Conservation (phyloP, 1,284 basidiomycete species). For the Microbotryum violaceum region DNA sequence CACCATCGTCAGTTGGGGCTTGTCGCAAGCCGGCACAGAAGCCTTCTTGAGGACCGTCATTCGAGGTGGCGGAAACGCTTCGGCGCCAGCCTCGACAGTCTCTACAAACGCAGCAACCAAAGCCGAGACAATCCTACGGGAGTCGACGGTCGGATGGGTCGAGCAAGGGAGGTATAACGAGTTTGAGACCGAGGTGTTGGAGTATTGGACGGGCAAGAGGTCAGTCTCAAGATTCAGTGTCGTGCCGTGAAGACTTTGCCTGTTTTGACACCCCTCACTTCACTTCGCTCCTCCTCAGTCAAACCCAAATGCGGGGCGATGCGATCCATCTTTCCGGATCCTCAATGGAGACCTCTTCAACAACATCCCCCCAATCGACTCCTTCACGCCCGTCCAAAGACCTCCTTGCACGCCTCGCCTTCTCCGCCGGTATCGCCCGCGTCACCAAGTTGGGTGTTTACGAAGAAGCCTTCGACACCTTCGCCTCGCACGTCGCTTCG, state of each 20-base stretch:
- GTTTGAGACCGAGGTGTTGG: constrained; percentile 33
- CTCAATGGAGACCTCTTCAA: neutral
- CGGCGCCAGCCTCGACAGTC: neutral
- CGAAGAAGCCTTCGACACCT: constrained; percentile 34
- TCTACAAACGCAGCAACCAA: neutral
- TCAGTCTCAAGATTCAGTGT: neutral
- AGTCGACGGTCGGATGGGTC: constrained; percentile 17
- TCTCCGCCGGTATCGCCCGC: constrained; percentile 32
- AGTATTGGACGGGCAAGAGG: constrained; percentile 28
- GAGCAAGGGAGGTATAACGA: constrained; percentile 31
- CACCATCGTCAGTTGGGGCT: constrained; percentile 32
- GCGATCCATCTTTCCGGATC: constrained; percentile 17
- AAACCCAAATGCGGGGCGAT: constrained; percentile 25
- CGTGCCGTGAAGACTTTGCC: neutral
- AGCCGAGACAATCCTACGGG: neutral
- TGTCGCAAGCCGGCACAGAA: constrained; percentile 18
- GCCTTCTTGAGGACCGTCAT: constrained; percentile 27
- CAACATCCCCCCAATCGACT: neutral
- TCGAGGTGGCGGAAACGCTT: neutral
- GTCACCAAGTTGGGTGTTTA: constrained; percentile 36
- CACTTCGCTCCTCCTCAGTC: neutral
- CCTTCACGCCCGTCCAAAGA: constrained; percentile 23
- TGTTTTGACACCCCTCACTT: neutral
- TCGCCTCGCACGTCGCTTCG: constrained; percentile 26
- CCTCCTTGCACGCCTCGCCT: constrained; percentile 33